Base-by-base conservation (phyloP, 2,329 filamentous ascomycete species). In the Fusarium nygamai region DNA sequence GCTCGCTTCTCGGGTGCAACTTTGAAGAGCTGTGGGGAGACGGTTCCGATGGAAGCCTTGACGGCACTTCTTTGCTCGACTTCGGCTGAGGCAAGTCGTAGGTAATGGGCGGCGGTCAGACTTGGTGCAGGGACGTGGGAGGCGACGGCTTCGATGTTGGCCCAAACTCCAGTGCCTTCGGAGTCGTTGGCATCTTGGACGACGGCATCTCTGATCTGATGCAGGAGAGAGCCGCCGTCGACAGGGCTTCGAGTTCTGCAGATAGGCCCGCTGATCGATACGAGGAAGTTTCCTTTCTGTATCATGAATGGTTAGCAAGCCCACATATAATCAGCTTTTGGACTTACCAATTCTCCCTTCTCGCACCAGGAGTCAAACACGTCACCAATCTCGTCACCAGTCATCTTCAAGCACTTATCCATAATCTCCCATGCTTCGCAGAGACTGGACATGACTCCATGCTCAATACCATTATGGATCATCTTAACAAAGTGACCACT, bases 401-500 rank as follows among this genome's bases (percentile, higher is more conserved):
- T 80, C 83, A 93, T 87, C 0, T 86, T 87, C 31, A 93, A 82
- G 3, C 89, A 87, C 48, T 85, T 85, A 41, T 86, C 85, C 83
- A 94, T 89, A 38, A 93, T 85, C 2, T 85, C 85, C 90, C 91
- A 94, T 6, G 89, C 88, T 79, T 94, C 92, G 20, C 88, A 88
- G 11, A 93, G 85, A 1, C 87, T 85, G 61, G 82, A 88, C 83
- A 94, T 88, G 89, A 94, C 92, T 4, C 91, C 92, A 69, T 93
- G 91, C 78, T 94, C 92, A 69, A 94, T 93, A 3, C 91, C 92
- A 72, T 94, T 93, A 79, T 94, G 92, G 8, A 93, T 87, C 91
- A 93, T 94, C 83, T 94, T 94, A 46, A 93, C 90, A 76, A 91
- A 94, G 79, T 94, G 92, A 0, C 92, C 92, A 4, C 88, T 86